These are phyloP conservation scores for Mitragyna speciosa DNA, from an alignment of 257 asterid genomes.

Conservation along the genomic window DNA sequence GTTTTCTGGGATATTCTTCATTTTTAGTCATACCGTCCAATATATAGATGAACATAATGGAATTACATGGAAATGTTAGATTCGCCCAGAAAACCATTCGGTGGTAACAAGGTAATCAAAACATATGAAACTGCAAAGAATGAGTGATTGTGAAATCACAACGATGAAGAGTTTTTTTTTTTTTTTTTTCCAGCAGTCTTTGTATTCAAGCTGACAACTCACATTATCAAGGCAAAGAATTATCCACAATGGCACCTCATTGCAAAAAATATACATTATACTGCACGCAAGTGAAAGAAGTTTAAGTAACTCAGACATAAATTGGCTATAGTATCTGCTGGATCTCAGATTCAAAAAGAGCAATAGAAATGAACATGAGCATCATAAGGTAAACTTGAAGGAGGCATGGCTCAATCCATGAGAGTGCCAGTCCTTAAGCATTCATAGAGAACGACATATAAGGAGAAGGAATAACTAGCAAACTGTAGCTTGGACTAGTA, in stretches of 20 bases:
- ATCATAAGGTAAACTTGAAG: background rate
- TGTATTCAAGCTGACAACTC: constrained; percentile 75
- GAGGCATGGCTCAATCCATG: no score
- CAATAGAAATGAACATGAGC: background rate
- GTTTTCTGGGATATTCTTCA: constrained; percentile 37
- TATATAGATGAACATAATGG: constrained; percentile 35
- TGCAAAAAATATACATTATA: constrained; percentile 89
- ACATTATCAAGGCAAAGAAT: constrained; percentile 60
- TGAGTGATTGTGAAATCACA: constrained; percentile 33
- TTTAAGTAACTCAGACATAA: background rate
- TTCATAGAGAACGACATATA: no score
- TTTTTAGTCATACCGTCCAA: constrained; percentile 49
- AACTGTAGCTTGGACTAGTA: no score
- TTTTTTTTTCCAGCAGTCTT: constrained; percentile 92
- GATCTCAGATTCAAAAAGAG: background rate
- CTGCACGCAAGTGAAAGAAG: constrained; percentile 38
- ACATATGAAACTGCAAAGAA: background rate
- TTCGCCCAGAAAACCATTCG: constrained; percentile 15
- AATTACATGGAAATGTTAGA: constrained; percentile 28
- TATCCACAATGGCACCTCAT: constrained; percentile 98
- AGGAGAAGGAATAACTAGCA: no score
- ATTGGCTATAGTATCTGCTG: background rate
- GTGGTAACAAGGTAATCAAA: constrained; percentile 5
- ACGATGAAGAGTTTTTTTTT: constrained; percentile 90
- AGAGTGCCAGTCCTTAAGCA: no score